Evolutionary conservation across 1,139 yeast species (phyloP).

Genomic region (Chernovozyma aurita): DNA sequence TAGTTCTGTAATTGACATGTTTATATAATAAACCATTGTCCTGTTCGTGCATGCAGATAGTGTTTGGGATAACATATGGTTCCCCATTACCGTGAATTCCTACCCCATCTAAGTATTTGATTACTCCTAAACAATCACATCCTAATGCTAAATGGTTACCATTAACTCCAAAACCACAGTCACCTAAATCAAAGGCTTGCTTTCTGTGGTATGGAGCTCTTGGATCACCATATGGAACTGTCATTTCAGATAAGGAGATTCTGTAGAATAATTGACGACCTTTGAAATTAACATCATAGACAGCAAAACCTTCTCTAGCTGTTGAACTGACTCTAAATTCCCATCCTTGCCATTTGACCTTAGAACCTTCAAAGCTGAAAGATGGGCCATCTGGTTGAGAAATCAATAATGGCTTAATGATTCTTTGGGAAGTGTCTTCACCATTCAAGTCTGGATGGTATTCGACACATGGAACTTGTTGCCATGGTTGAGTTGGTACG

Average conservation of each 20-base stretch:
- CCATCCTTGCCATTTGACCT: constrained; percentile 88
- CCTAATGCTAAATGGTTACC: constrained; percentile 76
- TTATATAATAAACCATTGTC: constrained; percentile 68
- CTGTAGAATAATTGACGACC: constrained; percentile 82
- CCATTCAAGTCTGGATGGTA: constrained; percentile 74
- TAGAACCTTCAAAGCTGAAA: constrained; percentile 57
- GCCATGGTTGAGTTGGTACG: constrained; percentile 59
- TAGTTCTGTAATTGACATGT: constrained; percentile 81
- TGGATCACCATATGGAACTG: constrained; percentile 90
- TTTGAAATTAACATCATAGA: constrained; percentile 73
- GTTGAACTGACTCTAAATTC: constrained; percentile 72
- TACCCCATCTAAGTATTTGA: constrained; percentile 71
- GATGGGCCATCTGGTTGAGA: constrained; percentile 87
- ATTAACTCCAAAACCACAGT: constrained; percentile 80
- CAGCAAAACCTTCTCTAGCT: constrained; percentile 79
- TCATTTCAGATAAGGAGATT: constrained; percentile 79
- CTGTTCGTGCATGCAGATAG: constrained; percentile 67
- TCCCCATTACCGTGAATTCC: constrained; percentile 61
- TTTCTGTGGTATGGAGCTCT: constrained; percentile 88
- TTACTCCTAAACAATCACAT: constrained; percentile 87
- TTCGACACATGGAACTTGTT: constrained; percentile 57
- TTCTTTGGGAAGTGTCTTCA: constrained; percentile 42
- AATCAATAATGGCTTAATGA: constrained; percentile 71
- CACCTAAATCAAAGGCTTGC: constrained; percentile 91
- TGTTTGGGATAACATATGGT: constrained; percentile 62